Evolutionary conservation across 78 protist genomes (phyloP).

Genomic region (Isochrysis galbana): DNA sequence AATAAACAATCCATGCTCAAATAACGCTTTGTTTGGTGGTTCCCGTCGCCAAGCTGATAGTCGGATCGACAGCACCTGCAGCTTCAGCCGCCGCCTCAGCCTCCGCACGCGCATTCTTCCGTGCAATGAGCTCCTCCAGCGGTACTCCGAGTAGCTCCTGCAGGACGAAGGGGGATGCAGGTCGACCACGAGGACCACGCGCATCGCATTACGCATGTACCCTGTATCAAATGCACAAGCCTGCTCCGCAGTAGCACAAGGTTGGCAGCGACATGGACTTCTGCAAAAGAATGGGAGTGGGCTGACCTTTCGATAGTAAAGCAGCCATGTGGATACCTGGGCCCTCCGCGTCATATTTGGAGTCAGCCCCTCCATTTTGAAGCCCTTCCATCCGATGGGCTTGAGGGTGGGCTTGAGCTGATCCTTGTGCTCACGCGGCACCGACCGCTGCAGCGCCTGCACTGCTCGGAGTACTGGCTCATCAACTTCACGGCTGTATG

Average conservation of each 20-base stretch:
- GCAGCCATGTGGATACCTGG: constrained; percentile 12
- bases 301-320: constrained; percentile 23
- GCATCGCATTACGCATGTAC: too few species aligned
- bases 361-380: background rate
- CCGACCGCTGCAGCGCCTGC: constrained; percentile 10
- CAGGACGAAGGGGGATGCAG: too few species aligned
- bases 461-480: constrained; percentile 11
- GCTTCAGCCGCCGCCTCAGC: background rate
- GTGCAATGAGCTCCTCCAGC: background rate
- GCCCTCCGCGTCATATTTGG: constrained; percentile 27
- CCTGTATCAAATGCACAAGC: too few species aligned
- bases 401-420: background rate
- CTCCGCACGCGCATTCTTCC: background rate
- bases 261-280: too few species aligned
- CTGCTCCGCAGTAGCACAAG: too few species aligned
- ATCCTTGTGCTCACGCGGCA: background rate
- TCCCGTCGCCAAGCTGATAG: too few species aligned
- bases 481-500: background rate
- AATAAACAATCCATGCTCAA: background rate
- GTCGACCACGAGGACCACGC: too few species aligned
- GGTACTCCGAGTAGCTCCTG: background rate
- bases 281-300: too few species aligned
- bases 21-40: background rate
- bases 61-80: too few species aligned
- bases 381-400: background rate